These are phyloP conservation scores for Poterioochromonas sp. DNA, from an alignment of 352 stramenopile genomes.

Conservation along the genomic window DNA sequence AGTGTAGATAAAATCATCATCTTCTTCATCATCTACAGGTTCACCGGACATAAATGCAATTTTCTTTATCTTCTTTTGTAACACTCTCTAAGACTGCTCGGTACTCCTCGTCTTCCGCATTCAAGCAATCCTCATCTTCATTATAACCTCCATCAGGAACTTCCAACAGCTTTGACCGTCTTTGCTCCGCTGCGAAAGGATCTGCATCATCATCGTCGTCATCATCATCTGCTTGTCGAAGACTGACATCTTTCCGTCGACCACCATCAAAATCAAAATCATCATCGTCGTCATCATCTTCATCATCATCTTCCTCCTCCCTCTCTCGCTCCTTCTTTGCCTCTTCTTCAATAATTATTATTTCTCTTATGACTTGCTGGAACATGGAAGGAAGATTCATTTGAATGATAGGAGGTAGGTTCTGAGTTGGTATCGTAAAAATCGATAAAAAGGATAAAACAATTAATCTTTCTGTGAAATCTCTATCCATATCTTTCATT, in stretches of 20 bases:
- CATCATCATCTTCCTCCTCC: slow-evolving; percentile 57
- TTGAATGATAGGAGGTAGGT: neutral
- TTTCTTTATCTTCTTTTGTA: slow-evolving; percentile 50
- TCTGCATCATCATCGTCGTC: slow-evolving; percentile 75
- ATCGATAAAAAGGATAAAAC: slow-evolving; percentile 38
- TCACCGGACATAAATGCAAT: slow-evolving; percentile 51
- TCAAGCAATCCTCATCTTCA: slow-evolving; percentile 79
- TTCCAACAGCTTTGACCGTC: neutral
- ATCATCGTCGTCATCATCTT: slow-evolving; percentile 51
- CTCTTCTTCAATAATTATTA: slow-evolving; percentile 68
- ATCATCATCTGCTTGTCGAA: slow-evolving; percentile 54
- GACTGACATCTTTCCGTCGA: slow-evolving; percentile 35
- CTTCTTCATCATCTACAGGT: slow-evolving; percentile 71
- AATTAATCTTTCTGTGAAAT: slow-evolving; percentile 51
- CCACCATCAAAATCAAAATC: slow-evolving; percentile 30
- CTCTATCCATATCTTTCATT: slow-evolving; percentile 21
- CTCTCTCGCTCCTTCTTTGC: slow-evolving; percentile 55
- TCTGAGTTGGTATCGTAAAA: slow-evolving; percentile 54
- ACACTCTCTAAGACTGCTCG: slow-evolving; percentile 66
- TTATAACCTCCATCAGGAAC: slow-evolving; percentile 46
- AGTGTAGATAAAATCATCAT: slow-evolving; percentile 81
- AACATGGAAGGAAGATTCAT: slow-evolving; percentile 68
- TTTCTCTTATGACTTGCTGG: slow-evolving; percentile 67
- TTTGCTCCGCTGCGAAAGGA: slow-evolving; percentile 60
- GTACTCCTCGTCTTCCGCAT: slow-evolving; percentile 84